A percentile compares a stretch with the other conserved stretches of the same genome.
These are phyloP conservation scores for Lophiotrema nucula DNA, from an alignment of 495 filamentous ascomycete genomes.

Conservation along the genomic window DNA sequence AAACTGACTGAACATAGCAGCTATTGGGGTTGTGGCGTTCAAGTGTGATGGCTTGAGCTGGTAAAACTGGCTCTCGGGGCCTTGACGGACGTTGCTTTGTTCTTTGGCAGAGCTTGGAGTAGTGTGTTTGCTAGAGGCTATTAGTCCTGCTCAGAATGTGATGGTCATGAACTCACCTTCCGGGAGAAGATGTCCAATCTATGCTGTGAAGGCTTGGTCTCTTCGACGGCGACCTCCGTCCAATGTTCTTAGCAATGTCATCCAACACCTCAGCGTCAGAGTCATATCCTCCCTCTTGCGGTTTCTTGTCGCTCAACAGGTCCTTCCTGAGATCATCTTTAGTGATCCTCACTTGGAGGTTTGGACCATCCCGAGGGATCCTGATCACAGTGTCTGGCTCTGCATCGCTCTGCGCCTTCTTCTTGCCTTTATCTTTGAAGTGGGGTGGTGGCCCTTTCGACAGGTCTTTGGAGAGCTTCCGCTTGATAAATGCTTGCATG, in stretches of 20 bases:
- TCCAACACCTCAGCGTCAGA: slow-evolving; percentile 32
- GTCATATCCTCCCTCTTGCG: slow-evolving; percentile 32
- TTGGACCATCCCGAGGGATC: slow-evolving; percentile 10
- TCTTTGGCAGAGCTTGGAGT: slow-evolving; percentile 6
- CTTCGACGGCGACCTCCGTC: slow-evolving; percentile 19
- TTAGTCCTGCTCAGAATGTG: not conserved
- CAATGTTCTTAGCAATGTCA: slow-evolving; percentile 26
- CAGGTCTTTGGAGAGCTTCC: slow-evolving; percentile 24
- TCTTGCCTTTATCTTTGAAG: not conserved
- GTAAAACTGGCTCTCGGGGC: slow-evolving; percentile 8
- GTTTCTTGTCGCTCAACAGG: slow-evolving; percentile 31
- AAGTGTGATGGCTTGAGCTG: slow-evolving; percentile 12
- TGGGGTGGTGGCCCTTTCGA: not conserved
- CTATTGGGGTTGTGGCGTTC: not conserved
- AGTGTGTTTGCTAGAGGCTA: not conserved
- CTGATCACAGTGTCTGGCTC: slow-evolving; percentile 25
- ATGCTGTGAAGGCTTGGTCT: slow-evolving; percentile 31
- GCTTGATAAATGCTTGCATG: slow-evolving; percentile 26
- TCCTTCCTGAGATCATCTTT: slow-evolving; percentile 31
- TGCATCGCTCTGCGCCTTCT: not conserved
- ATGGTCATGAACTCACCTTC: slow-evolving; percentile 2
- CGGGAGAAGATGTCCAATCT: slow-evolving; percentile 28
- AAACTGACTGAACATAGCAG: slow-evolving; percentile 4
- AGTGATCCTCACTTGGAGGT: slow-evolving; percentile 27
- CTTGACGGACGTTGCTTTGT: not conserved